Evolutionary conservation across 2,329 filamentous ascomycete genomes (phyloP), one percentile per base, ranked within the genome.

Genomic region (Cercospora nicotianae): DNA sequence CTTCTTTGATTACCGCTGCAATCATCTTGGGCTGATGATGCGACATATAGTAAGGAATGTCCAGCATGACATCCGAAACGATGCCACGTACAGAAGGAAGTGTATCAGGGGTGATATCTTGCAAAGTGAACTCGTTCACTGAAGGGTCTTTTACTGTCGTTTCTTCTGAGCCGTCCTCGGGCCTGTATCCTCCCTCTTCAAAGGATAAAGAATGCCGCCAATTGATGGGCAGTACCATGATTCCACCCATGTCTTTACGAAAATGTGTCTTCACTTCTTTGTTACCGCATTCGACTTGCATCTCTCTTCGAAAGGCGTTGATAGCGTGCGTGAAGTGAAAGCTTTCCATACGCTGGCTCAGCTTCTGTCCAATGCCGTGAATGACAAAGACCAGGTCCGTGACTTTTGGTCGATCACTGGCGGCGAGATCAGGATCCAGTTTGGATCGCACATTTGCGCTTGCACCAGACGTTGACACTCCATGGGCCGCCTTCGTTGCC

Each of bases 261-360:
- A 97, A 84, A 64, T 93, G 86, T 0, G 87, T 85, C 77, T 89
- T 92, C n/a, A 97, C 90, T 8, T 86, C 84, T 2, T 91, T 87
- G 36, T 86, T 91, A 31, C 87, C 87, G 45, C 97, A 85, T 77
- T 99, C 94, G 60, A 94, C 83, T 72, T 97, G 97, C 66, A 98
- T 87, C 20, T 92, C 89, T 67, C 94, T 87, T 12, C 95, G 89
- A 73, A 99, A 95, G 0, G 90, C 87, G 76, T 97, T 98, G 77
- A 98, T 94, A 5, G 93, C 92, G 78, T 98, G 94, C 0, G 95
- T 99, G 75, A 99, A 99, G 78, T 98, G 93, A 75, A 94, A 99
- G 74, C 93, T 97, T 79, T 98, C 94, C 69, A 98, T 92, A 12
- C 94, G 86, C 77, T 99, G 93, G 0, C 94, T 96, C 60, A 98